Evolutionary conservation across 768 basidiomycete species (phyloP).

Genomic region (Strobilomyces dryophilus): DNA sequence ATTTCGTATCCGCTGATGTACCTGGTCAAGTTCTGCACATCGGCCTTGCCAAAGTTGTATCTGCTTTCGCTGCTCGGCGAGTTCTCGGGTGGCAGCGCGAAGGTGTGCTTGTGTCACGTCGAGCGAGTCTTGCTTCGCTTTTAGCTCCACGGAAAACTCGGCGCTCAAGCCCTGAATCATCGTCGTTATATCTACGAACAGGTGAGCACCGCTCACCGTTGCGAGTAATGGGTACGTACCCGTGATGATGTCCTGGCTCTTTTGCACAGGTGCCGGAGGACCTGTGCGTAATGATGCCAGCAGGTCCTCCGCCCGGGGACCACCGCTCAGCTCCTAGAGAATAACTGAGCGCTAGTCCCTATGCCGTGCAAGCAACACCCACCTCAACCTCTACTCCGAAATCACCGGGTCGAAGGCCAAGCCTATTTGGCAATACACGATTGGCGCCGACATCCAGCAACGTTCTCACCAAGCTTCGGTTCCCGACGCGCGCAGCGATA

Average conservation of each 20-base stretch:
- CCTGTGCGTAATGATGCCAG: conserved; percentile 68
- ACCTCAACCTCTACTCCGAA: conserved; percentile 94
- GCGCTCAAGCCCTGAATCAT: conserved; percentile 77
- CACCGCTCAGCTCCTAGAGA: conserved; percentile 62
- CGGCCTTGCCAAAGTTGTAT: conserved; percentile 71
- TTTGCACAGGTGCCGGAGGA: conserved; percentile 74
- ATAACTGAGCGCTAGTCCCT: background rate
- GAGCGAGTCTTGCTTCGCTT: conserved; percentile 81
- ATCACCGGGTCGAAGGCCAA: conserved; percentile 90
- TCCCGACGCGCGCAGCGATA: conserved; percentile 92
- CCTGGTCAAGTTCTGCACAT: conserved; percentile 76
- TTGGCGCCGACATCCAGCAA: conserved; percentile 93
- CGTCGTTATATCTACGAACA: conserved; percentile 64
- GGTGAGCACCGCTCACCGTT: conserved; percentile 6
- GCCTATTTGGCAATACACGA: conserved; percentile 81
- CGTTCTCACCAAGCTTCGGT: conserved; percentile 78
- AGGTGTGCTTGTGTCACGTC: conserved; percentile 85
- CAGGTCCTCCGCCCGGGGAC: conserved; percentile 75
- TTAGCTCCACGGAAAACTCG: conserved; percentile 82
- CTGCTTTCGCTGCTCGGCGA: conserved; percentile 86
- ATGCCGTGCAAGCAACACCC: conserved; percentile 20
- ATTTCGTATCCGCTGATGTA: conserved; percentile 77
- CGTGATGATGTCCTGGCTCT: conserved; percentile 82
- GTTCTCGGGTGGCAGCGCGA: conserved; percentile 82
- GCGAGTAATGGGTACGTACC: conserved; percentile 37